Evolutionary conservation across 805 yeast species (phyloP).

Genomic region (Saturnispora quitensis): DNA sequence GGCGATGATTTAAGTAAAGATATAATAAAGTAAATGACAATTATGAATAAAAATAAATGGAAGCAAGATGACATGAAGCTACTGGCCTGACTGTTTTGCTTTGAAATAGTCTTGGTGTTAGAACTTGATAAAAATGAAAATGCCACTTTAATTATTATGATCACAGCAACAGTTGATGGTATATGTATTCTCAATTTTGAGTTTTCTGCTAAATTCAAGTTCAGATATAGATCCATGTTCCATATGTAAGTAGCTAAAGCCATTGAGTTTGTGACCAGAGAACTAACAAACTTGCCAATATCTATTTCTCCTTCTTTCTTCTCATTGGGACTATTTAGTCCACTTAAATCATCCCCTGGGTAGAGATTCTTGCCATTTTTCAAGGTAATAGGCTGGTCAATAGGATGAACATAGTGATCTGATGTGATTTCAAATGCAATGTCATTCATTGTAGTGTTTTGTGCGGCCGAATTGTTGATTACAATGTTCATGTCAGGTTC

Average conservation of each 20-base stretch:
- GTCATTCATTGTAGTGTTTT: conserved; percentile 13
- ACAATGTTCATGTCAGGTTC: not conserved
- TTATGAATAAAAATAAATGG: not conserved
- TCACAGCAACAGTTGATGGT: conserved; percentile 16
- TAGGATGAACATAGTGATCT: conserved; percentile 22
- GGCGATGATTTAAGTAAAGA: not conserved
- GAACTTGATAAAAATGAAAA: conserved; percentile 1
- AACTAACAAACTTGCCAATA: conserved; percentile 9
- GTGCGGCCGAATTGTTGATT: not conserved
- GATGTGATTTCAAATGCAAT: conserved; percentile 25
- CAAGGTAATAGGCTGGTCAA: conserved; percentile 23
- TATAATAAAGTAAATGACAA: not conserved
- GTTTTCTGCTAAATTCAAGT: conserved; percentile 17
- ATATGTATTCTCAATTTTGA: conserved; percentile 21
- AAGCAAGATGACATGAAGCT: not conserved
- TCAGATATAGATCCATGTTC: conserved; percentile 24
- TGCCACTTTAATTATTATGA: conserved; percentile 12
- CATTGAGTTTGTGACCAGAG: conserved; percentile 7
- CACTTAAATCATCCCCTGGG: conserved; percentile 2
- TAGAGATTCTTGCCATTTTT: conserved; percentile 14
- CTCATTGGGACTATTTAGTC: not conserved
- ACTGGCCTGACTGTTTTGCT: not conserved
- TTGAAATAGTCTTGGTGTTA: not conserved
- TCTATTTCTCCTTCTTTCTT: conserved; percentile 10
- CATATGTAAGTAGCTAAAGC: conserved; percentile 15